Base-by-base conservation (phyloP, 257 asterid species). In the Verbascum thapsus region DNA sequence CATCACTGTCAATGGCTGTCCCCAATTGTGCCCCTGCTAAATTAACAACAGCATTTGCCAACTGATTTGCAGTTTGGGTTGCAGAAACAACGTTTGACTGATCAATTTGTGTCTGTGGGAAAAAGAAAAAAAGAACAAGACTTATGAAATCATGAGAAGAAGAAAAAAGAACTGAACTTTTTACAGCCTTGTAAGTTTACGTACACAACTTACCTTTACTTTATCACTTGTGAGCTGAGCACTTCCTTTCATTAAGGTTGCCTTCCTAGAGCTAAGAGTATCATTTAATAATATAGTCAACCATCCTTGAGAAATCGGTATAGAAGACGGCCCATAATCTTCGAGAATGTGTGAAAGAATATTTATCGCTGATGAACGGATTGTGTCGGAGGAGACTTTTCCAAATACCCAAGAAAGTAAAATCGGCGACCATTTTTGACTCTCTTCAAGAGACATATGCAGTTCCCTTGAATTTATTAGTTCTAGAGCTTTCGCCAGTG, bases 231-330 rank as follows among this genome's bases (percentile, higher is more conserved):
- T 63, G 59, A 80, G 81, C 79, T 79, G 86, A 53, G 68, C 71
- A 68, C 63, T 89, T 74, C 78, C 97, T 74, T 83, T 81, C 42
- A 72, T 22, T 73, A 84, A 76, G 44, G 80, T 64, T 39, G 73
- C 74, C 68, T 87, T 94, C 78, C 78, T 85, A 80, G 74, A 76
- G 74, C 70, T 82, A 58, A 94, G 80, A 68, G 84, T 64, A 71
- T 94, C 95, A 13, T 81, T 75, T 42, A 94, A 76, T 76, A 90
- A 76, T 61, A 94, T 59, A 66, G 92, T 83, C 72, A 94, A 77
- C 99, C 99, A 94, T 75, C 91, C 99, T 78, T 94, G 99, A 77
- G 99, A 90, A 65, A 90, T 90, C 20, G 94, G 88, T 49, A 94
- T 40, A 37, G 96, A 79, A 32, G 96, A 90, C 59, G 97, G 97